Evolutionary conservation across 345 rosid genomes (phyloP).

Genomic region (Eucalyptus curtisii): DNA sequence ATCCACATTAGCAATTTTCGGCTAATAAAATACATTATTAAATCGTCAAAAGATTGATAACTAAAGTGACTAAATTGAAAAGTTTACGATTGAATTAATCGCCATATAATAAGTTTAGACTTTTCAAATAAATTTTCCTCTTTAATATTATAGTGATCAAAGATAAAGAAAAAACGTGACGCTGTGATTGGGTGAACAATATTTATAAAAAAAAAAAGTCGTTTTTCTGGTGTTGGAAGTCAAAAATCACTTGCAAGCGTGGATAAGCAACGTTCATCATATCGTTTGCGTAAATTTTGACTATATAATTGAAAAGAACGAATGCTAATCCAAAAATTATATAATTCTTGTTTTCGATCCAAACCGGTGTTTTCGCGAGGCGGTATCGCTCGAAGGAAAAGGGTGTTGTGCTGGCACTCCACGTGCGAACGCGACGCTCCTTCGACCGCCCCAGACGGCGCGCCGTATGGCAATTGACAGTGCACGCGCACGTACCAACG

Average conservation of each 20-base stretch:
- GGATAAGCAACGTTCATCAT: too few species aligned
- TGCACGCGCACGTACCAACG: background rate
- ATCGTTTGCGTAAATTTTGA: too few species aligned
- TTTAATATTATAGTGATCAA: too few species aligned
- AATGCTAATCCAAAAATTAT: too few species aligned
- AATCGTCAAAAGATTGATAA: background rate
- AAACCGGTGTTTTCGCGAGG: background rate
- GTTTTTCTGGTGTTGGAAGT: too few species aligned
- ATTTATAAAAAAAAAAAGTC: too few species aligned
- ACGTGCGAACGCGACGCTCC: background rate
- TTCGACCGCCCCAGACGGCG: background rate
- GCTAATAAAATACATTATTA: background rate
- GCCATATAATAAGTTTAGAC: background rate
- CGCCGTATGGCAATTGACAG: background rate
- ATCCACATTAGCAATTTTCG: background rate
- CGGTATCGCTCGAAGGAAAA: background rate
- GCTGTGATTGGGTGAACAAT: background rate
- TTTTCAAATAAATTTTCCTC: too few species aligned
- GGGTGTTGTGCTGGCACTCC: background rate
- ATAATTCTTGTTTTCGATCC: background rate
- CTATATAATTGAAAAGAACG: too few species aligned
- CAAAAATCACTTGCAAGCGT: too few species aligned
- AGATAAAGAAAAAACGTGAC: background rate
- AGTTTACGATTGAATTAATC: rapidly evolving
- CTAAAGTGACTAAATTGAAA: too few species aligned